Base-by-base conservation (phyloP, 2,329 filamentous ascomycete genomes). In the Ophiocordyceps camponoti-floridani region DNA sequence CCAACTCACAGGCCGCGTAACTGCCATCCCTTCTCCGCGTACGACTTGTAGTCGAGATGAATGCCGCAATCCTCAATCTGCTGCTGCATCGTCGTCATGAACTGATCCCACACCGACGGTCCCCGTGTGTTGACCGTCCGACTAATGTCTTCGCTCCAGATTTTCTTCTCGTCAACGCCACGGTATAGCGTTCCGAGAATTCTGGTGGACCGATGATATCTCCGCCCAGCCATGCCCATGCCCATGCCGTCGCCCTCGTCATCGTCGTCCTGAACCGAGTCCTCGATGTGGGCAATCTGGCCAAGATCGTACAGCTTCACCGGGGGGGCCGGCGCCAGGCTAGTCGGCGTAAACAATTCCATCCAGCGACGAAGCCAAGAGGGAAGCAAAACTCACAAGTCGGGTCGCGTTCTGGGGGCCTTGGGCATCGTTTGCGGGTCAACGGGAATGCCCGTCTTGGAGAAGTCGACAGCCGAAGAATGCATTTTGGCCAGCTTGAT, bases 391-490 rank as follows among this genome's bases (percentile, higher is more conserved):
- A 62, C 69, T 62, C 54, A 75, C 70, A 77, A 77, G 49, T 78
- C 73, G 0, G 73, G 73, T 0, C 72, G 64, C 37, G 53, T 65
- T 9, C 52, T 58, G 4, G 56, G 58, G 11, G 59, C 46, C 16
- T 50, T 59, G 1, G 67, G 70, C 14, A 77, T 58, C 1, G 62
- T 52, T 0, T 48, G 56, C 33, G 72, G 54, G 7, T 70, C 60
- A 6, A 77, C 75, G 0, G 69, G 58, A 26, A 80, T 74, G 0
- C 84, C 84, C 0, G 80, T 83, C 58, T 86, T 85, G 3, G 80
- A 83, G 52, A 82, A 86, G 56, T 86, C 82, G 0, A 86, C 82
- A 0, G 79, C 82, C 0, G 70, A 77, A 0, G 82, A 86, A 50
- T 82, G 77, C 54, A 86, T 59, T 48, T 67, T 65, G 0, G 82